Conservation (phyloP, 2,329 filamentous ascomycete genomes). For the Hypoxylon sp. region DNA sequence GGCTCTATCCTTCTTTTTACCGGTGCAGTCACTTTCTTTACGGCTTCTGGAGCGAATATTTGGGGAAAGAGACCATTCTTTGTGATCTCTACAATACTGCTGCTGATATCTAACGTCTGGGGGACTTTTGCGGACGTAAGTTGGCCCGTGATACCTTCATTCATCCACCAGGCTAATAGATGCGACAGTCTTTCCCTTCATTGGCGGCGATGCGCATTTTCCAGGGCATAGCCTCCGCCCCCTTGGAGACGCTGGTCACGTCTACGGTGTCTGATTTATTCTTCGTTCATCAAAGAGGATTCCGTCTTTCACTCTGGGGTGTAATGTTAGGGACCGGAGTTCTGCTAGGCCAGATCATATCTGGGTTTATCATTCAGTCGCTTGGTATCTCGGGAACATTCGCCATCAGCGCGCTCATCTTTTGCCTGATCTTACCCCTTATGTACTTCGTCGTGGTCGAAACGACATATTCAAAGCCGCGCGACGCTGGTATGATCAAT, state of each 20-base stretch:
- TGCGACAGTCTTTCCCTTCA: slow-evolving; percentile 44
- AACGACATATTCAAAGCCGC: slow-evolving; percentile 55
- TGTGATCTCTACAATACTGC: slow-evolving; percentile 46
- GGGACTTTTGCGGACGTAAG: slow-evolving; percentile 48
- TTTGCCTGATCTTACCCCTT: slow-evolving; percentile 57
- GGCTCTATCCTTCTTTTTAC: slow-evolving; percentile 48
- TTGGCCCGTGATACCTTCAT: neutral
- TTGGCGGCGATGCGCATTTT: slow-evolving; percentile 49
- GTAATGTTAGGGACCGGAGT: slow-evolving; percentile 47
- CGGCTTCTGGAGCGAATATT: slow-evolving; percentile 47
- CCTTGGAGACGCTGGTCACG: slow-evolving; percentile 47
- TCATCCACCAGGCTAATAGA: slow-evolving; percentile 10
- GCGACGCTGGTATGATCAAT: neutral
- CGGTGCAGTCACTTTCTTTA: slow-evolving; percentile 45
- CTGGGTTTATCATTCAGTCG: slow-evolving; percentile 57
- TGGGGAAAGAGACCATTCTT: slow-evolving; percentile 50
- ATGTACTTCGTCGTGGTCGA: slow-evolving; percentile 64
- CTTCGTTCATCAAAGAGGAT: slow-evolving; percentile 48
- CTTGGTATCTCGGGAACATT: slow-evolving; percentile 56
- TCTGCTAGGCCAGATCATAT: slow-evolving; percentile 58
- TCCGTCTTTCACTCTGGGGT: slow-evolving; percentile 47
- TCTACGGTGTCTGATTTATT: slow-evolving; percentile 49
- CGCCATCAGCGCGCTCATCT: slow-evolving; percentile 59
- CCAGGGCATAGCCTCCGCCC: slow-evolving; percentile 47
- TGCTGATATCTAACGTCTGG: slow-evolving; percentile 47